phyloP scores from a whole-genome alignment of 2,329 filamentous ascomycete species.

The Hypomyces perniciosus region DNA sequence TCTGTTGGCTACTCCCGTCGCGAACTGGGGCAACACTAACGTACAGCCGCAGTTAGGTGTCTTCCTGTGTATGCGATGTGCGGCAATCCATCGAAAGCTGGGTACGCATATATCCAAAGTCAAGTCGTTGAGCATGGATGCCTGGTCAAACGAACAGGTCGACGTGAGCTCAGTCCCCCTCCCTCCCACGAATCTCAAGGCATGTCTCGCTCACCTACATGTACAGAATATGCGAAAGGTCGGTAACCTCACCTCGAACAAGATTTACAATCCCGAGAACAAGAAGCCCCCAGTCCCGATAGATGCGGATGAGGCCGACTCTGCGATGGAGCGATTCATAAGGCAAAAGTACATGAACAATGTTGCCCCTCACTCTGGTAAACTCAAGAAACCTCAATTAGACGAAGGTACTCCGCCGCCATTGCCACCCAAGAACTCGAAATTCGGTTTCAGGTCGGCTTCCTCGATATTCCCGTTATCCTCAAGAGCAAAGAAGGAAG shows the following conservation, averaged over 20 bases:
- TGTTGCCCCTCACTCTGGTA: slow-evolving; percentile 29
- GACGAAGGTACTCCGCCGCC: slow-evolving; percentile 56
- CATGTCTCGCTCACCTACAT: not conserved
- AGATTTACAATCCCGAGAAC: slow-evolving; percentile 81
- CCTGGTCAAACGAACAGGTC: slow-evolving; percentile 91
- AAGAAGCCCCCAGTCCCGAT: slow-evolving; percentile 78
- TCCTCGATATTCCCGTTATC: slow-evolving; percentile 64
- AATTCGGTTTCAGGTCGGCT: slow-evolving; percentile 51
- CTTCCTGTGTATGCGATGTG: slow-evolving; percentile 97
- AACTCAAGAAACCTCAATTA: slow-evolving; percentile 42
- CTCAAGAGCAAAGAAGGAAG: slow-evolving; percentile 54
- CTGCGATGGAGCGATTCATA: slow-evolving; percentile 92
- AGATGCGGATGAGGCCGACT: slow-evolving; percentile 87
- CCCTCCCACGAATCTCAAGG: not conserved
- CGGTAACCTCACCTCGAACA: slow-evolving; percentile 82
- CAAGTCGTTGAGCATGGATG: slow-evolving; percentile 98
- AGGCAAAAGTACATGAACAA: slow-evolving; percentile 82
- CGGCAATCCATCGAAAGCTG: slow-evolving; percentile 88
- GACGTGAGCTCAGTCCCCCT: slow-evolving; percentile 57
- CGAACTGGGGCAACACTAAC: slow-evolving; percentile 9
- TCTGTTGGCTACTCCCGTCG: not conserved
- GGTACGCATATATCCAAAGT: slow-evolving; percentile 98
- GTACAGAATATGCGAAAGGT: slow-evolving; percentile 84
- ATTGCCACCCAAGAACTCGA: slow-evolving; percentile 57
- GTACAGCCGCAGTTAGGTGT: slow-evolving; percentile 66